These are phyloP conservation scores for Trichophyton equinum DNA, from an alignment of 2,329 filamentous ascomycete species.

Conservation along the genomic window DNA sequence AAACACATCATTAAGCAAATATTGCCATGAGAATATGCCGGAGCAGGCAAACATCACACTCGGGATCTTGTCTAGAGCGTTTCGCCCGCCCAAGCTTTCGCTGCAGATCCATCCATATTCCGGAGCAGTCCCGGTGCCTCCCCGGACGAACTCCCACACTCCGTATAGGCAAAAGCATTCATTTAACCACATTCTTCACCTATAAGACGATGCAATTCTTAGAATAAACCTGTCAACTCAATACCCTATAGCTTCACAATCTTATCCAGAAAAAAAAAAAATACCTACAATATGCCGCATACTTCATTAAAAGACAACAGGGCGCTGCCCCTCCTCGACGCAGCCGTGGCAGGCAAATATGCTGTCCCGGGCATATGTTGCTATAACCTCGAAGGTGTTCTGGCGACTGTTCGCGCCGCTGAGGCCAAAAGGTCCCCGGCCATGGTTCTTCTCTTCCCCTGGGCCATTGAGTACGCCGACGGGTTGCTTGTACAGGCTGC, in stretches of 20 bases:
- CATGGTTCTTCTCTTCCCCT: conserved; percentile 63
- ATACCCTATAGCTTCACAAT: not conserved
- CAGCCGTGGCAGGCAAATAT: conserved; percentile 44
- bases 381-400: conserved; percentile 60
- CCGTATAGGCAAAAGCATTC: not conserved
- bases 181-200: not conserved
- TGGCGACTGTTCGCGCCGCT: conserved; percentile 56
- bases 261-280: not conserved
- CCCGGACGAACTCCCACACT: not conserved
- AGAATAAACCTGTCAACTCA: not conserved
- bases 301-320: conserved; percentile 35
- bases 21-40: too few relatives aligned
- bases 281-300: not conserved
- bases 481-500: conserved; percentile 44
- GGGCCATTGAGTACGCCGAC: conserved; percentile 56
- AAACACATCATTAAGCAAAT: too few relatives aligned
- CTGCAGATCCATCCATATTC: not conserved
- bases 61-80: not conserved
- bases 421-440: conserved; percentile 54
- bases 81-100: not conserved
- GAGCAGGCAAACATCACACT: not conserved
- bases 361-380: conserved; percentile 50
- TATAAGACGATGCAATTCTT: not conserved
- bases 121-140: not conserved
- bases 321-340: conserved; percentile 45